Base-by-base conservation (phyloP, 805 yeast species). In the Lipomyces sp. region DNA sequence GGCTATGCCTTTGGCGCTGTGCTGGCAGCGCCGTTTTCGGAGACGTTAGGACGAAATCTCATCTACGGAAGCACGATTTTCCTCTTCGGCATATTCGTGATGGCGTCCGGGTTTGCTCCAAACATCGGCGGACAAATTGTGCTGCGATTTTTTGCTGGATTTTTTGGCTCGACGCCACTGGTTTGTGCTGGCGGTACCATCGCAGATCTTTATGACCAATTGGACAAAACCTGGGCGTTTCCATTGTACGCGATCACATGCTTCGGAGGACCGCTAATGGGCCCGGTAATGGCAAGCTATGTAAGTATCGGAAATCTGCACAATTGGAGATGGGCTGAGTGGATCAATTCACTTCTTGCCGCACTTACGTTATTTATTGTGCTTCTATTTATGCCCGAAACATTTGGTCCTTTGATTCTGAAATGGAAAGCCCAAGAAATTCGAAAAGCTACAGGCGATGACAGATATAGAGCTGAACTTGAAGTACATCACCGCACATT, bases 121-220 rank as follows among this genome's bases (percentile, higher is more conserved):
- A 80, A 83, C 57, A 80, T 85, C 58, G 72, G 79, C 48, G 72
- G 76, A 6, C 74, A 85, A 31, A 67, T 85, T 45, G 82, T 85
- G 4, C 67, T 84, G 39, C 70, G 95, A 60, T 87, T 87, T 64
- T 78, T 88, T 63, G 74, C 86, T 22, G 95, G 95, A 0, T 74
- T 83, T 31, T 75, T 84, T 45, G 85, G 90, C 1, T 82, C 91
- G 1, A 95, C 95, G 2, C 89, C 95, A 0, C 73, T 88, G 64
- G 83, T 95, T 3, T 79, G 86, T 59, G 95, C 89, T 14, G 91
- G 91, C 52, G 95, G 95, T 57, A 79, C 91, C n/a, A 78, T 86
- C 57, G 73, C 82, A 51, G 95, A 86, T 69, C 68, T 86, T 39
- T 86, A 89, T 75, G 45, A 48, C 24, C 53, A 53, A 16, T n/a